Evolutionary conservation across 148 eudicot species (phyloP), one percentile per base, ranked within the genome.

Genomic region (Spergularia marina): DNA sequence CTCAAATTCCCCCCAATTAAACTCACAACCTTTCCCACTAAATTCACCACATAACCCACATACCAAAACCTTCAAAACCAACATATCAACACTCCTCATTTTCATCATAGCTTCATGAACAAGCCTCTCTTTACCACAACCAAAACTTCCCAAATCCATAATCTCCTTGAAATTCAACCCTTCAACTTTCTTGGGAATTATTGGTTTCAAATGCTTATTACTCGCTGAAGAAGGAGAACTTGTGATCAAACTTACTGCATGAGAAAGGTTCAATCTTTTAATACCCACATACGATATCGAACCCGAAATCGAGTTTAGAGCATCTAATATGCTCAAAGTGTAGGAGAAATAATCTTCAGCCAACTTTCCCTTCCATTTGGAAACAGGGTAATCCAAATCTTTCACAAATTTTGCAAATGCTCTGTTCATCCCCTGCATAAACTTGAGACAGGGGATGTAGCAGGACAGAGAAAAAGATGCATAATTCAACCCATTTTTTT

Each of bases 311-410:
- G 72, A 74, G 66, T 92, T 92, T 10, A 87, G 64, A 71, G 78
- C 68, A 47, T 90, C 85, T 9, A 92, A 77, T 12, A 92, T n/a
- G 49, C 62, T 78, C 64, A 89, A 80, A 76, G 74, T 90, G 82
- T 82, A 81, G 15, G 68, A 70, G 39, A 87, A 84, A 82, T 86
- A 87, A 64, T 82, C 91, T 34, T 90, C 89, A 1, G 71, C 71
- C 21, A 77, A 40, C 53, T 80, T n/a, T 7, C 16, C 63, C 15
- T 83, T 85, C 93, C 95, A 92, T 75, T 80, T 80, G 30, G 41
- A 68, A 84, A 89, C 56, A 11, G 95, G 93, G 73, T 82, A 82
- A 76, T 89, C 87, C 62, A 92, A 80, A 11, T 85, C 86, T 54
- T 82, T 78, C 12, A 84, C 77, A 18, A 92, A 78, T 77, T 81